Evolutionary conservation across 202 grass and related monocot species (phyloP).

Genomic region (Saccharum hybrid): DNA sequence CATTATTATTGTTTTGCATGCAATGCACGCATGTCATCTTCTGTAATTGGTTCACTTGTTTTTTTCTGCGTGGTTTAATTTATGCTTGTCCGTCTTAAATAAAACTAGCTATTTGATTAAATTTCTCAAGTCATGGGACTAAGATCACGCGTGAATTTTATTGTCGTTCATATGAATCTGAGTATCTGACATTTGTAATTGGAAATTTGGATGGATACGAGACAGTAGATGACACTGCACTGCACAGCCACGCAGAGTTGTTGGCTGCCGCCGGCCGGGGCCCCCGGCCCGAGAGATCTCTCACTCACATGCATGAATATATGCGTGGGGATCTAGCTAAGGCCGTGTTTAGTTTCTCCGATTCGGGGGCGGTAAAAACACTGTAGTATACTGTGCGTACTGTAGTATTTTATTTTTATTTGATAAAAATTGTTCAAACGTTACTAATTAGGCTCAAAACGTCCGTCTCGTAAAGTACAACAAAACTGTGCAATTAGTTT

Average conservation of each 20-base stretch:
- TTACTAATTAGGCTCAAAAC: too few relatives aligned
- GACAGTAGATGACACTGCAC: not conserved
- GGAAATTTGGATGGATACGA: not conserved
- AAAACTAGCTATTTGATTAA: not conserved
- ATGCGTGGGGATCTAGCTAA: not conserved
- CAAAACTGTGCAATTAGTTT: too few relatives aligned
- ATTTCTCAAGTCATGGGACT: not conserved
- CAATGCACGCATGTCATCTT: not conserved
- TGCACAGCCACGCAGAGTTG: not conserved
- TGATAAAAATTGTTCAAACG: too few relatives aligned
- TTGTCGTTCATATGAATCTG: not conserved
- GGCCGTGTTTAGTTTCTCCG: too few relatives aligned
- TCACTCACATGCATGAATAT: constrained; percentile 14
- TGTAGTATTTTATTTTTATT: too few relatives aligned
- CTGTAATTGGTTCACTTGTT: not conserved
- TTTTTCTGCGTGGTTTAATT: not conserved
- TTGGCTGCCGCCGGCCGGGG: not conserved
- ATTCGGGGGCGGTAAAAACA: too few relatives aligned
- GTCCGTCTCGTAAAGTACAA: too few relatives aligned
- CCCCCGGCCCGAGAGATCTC: constrained; percentile 18
- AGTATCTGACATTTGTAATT: constrained; percentile 25
- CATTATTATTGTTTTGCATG: not conserved
- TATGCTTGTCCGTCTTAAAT: not conserved
- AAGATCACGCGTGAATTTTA: not conserved
- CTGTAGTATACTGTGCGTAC: too few relatives aligned